Base-by-base conservation (phyloP, 306 rosid genomes). In the Ceratonia siliqua region DNA sequence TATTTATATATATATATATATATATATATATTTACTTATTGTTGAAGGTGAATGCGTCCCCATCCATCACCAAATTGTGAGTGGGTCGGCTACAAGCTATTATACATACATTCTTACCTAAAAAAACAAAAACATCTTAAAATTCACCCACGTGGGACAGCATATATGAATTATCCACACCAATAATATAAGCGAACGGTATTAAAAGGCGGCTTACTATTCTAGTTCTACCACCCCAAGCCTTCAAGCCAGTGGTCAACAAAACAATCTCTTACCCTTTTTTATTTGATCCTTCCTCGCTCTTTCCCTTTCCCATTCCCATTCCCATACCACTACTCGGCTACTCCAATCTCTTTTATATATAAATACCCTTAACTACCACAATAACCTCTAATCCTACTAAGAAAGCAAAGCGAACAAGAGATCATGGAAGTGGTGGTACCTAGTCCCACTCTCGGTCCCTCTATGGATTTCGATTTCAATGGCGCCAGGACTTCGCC, bases 361-460 rank as follows among this genome's bases (percentile, higher is more conserved):
- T 70, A 62, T 82, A 78, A 27, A 84, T 33, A 67, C 7, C 1
- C 59, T 20, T 48, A 72, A 5, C 65, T 9, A 22, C 41, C 11
- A 14, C 68, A 18, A 50, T 38, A 49, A n/a, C 42, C 6, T 73
- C 50, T 72, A n/a, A n/a, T 75, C 70, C 45, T 66, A 20, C 24
- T 24, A 79, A 30, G 58, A 72, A 39, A 53, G 5, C 78, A 0
- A n/a, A 57, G 5, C 72, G 32, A 48, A 68, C 52, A 7, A 62
- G 25, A 43, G 1, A 54, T 8, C 5, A 82, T 94, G 98, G 90
- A 94, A 80, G 88, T 94, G 74, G 79, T 57, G 80, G 76, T 88
- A 12, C 87, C 90, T 28, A 78, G 81, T 28, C 78, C 89, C 6
- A 6, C 30, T 38, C 80, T 77, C 7, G 75, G 81, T 33, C 59